phyloP scores from a whole-genome alignment of 2,329 filamentous ascomycete genomes.

The Trichoderma sp. region DNA sequence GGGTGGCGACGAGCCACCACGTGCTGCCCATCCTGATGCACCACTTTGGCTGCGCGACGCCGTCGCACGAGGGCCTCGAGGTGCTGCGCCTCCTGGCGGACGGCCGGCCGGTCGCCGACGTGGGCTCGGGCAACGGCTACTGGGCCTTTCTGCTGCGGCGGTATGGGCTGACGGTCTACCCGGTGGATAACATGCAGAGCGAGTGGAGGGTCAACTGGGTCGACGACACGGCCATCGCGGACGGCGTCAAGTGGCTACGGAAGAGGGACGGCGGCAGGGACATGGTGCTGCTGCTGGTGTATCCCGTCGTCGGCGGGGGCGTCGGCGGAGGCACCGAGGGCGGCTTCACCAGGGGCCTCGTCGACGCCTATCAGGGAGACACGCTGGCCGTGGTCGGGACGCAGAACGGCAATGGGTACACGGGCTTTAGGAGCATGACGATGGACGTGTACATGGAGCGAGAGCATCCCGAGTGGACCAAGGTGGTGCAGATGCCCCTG shows the following conservation, averaged over 20 bases:
- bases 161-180: slow-evolving; percentile 56
- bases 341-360: slow-evolving; percentile 64
- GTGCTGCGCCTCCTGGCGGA: slow-evolving; percentile 60
- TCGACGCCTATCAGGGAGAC: slow-evolving; percentile 64
- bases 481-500: slow-evolving; percentile 65
- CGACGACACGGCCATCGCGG: slow-evolving; percentile 62
- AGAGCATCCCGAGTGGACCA: slow-evolving; percentile 60
- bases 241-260: slow-evolving; percentile 62
- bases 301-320: slow-evolving; percentile 67
- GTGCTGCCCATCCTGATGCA: slow-evolving; percentile 74
- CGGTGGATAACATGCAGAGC: slow-evolving; percentile 69
- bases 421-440: slow-evolving; percentile 64
- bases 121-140: slow-evolving; percentile 74
- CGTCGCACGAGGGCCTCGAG: slow-evolving; percentile 66
- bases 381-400: slow-evolving; percentile 73
- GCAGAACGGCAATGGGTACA: slow-evolving; percentile 75
- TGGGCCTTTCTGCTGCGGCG: slow-evolving; percentile 72
- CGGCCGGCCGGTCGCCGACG: slow-evolving; percentile 60
- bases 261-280: slow-evolving; percentile 53
- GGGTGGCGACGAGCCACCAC: slow-evolving; percentile 63
- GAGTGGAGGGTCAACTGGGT: slow-evolving; percentile 72
- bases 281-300: slow-evolving; percentile 68
- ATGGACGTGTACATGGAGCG: slow-evolving; percentile 68
- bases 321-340: slow-evolving; percentile 65
- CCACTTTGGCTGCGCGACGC: slow-evolving; percentile 74